A percentile compares a stretch with the other conserved stretches of the same genome.
phyloP scores from a whole-genome alignment of 768 basidiomycete species.

The Hygrocybe punicea region DNA sequence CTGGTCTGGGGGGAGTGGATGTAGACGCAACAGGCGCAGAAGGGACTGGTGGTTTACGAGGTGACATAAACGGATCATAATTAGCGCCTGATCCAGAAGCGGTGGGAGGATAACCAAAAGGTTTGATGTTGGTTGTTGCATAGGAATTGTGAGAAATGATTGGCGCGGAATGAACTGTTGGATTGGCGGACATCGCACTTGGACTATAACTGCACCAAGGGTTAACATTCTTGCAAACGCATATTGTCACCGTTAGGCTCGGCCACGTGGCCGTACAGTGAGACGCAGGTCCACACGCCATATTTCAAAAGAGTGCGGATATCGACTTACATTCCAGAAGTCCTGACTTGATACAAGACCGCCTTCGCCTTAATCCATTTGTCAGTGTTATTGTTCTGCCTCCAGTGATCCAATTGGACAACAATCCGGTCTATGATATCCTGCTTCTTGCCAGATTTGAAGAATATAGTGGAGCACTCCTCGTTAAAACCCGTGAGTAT shows the following conservation, averaged over 20 bases:
- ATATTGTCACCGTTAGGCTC: no score
- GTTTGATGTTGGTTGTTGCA: conserved; percentile 24
- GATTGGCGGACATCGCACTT: conserved; percentile 8
- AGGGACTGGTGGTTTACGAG: conserved; percentile 39
- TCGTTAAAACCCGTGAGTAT: conserved; percentile 77
- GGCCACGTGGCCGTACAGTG: no score
- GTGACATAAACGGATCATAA: conserved; percentile 67
- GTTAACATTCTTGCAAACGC: conserved; percentile 17
- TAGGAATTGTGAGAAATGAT: conserved; percentile 9
- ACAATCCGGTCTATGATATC: conserved; percentile 80
- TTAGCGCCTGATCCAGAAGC: conserved; percentile 36
- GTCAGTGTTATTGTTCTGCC: conserved; percentile 51
- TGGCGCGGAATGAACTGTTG: conserved; percentile 7
- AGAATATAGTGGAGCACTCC: conserved; percentile 63
- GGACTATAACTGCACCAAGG: conserved; percentile 3
- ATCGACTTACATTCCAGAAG: conserved; percentile 59
- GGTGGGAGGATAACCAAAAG: conserved; percentile 25
- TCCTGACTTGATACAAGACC: conserved; percentile 64
- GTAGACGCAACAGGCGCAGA: conserved; percentile 36
- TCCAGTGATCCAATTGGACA: conserved; percentile 57
- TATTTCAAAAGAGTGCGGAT: background rate
- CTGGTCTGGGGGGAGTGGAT: conserved; percentile 29
- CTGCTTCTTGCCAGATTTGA: conserved; percentile 82
- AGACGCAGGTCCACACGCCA: no score
- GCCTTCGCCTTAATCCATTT: conserved; percentile 68